Percentiles rank a stretch among this genome's conserved stretches.
phyloP scores from a whole-genome alignment of 176 grass and related monocot genomes.

The bread wheat (Triticum aestivum) region IWGSC_CS_RefSeq_v2.1 NC_057812.1:320365410-320365909 shows the following conservation, averaged over 20 bases:
- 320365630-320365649: conserved; percentile 70
- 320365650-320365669: conserved; percentile 42
- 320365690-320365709: conserved; percentile 61
- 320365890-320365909: conserved; percentile 6
- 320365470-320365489: conserved; percentile 47
- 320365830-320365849: background rate
- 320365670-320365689: conserved; percentile 77
- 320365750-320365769: conserved; percentile 48
- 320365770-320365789: conserved; percentile 1
- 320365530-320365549: conserved; percentile 59
- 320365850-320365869: background rate
- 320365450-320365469: conserved; percentile 59
- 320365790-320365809: background rate
- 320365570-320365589: conserved; percentile 57
- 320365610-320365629: conserved; percentile 64
- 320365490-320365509: conserved; percentile 65
- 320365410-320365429: conserved; percentile 63
- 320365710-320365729: conserved; percentile 61
- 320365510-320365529: conserved; percentile 74
- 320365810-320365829: background rate
- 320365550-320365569: conserved; percentile 54
- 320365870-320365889: conserved; percentile 4
- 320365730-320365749: conserved; percentile 78
- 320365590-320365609: conserved; percentile 58
- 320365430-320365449: conserved; percentile 57